Base-by-base conservation (phyloP, 768 basidiomycete genomes). In the Russula olivacea region DNA sequence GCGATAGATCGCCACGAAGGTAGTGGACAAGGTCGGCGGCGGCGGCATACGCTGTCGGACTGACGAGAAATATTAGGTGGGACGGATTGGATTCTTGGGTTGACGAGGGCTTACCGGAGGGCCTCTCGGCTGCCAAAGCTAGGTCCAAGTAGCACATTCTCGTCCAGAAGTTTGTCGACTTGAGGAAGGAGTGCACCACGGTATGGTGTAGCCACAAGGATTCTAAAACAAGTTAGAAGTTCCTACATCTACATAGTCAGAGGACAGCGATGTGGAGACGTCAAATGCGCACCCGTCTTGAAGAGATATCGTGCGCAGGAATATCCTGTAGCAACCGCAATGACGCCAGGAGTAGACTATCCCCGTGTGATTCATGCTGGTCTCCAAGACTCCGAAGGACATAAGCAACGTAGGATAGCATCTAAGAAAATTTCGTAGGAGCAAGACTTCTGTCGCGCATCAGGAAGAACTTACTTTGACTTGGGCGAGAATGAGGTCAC, bases 11-110 rank as follows among this genome's bases (percentile, higher is more conserved):
- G 50, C 78, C 79, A 55, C 93, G 88, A 61, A 95, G 81, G 70
- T 97, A 93, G 71, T 98, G 94, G 59, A 97, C 87, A 12, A 98
- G 81, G 74, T 99, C 97, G 36, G 93, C 93, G 7, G 96, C 84
- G 52, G 91, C 88, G 62, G 86, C 88, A 74, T 93, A 95, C 3
- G 91, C 89, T 45, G 85, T 81, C 2, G 89, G 84, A 58, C 91
- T 90, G 69, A 17, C 28, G 65, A 65, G 59, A 59, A 49, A 66
- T 2, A 45, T 49, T 32, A 41, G 40, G 34, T 21, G 12, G 34
- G 15, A 61, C 30, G 28, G 9, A 58, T 23, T 49, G 12, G 32
- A 15, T 40, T 21, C 32, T 34, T 59, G 47, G 56, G n/a, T 57
- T 54, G 40, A 70, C 43, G 64, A 56, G 52, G 14, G 45, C 82